A percentile compares a stretch with the other conserved stretches of the same genome.
Conservation (phyloP, 352 stramenopile species). For the Plasmopara muralis region DNA sequence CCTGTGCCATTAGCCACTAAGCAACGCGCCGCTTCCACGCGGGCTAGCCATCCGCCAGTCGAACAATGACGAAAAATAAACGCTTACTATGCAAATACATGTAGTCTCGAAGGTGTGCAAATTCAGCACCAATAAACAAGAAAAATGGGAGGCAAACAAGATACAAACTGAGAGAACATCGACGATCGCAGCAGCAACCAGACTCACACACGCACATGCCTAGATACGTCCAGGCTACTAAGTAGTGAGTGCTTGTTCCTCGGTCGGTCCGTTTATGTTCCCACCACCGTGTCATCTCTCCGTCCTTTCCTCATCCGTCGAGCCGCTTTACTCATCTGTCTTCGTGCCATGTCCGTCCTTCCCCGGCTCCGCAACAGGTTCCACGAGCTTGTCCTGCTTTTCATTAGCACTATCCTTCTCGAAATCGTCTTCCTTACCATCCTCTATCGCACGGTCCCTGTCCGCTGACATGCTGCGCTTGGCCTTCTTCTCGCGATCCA, state of each 20-base stretch:
- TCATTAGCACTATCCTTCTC: constrained; percentile 12
- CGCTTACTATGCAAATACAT: constrained; percentile 28
- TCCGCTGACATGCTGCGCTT: constrained; percentile 34
- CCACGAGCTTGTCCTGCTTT: constrained; percentile 7
- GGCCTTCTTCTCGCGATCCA: constrained; percentile 26
- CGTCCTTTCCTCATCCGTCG: constrained; percentile 6
- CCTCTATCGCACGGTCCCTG: constrained; percentile 15
- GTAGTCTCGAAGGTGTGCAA: constrained; percentile 19
- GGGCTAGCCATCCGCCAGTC: constrained; percentile 11
- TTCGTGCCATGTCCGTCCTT: constrained; percentile 12
- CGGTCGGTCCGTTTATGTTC: constrained; percentile 13
- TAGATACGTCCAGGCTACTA: constrained; percentile 17
- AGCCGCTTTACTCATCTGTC: constrained; percentile 8
- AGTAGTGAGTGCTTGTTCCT: constrained; percentile 16
- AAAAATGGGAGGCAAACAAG: constrained; percentile 28
- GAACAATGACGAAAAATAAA: constrained; percentile 32
- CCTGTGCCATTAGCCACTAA: constrained; percentile 13
- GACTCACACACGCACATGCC: constrained; percentile 32
- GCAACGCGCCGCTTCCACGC: constrained; percentile 7
- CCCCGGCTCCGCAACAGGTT: constrained; percentile 8
- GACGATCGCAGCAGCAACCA: constrained; percentile 31
- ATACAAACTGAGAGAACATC: constrained; percentile 34
- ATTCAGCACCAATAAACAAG: constrained; percentile 34
- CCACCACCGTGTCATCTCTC: constrained; percentile 20
- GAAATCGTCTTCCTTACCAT: constrained; percentile 17